Evolutionary conservation across 2,329 filamentous ascomycete genomes (phyloP).

Genomic region (Botrytis paeoniae): DNA sequence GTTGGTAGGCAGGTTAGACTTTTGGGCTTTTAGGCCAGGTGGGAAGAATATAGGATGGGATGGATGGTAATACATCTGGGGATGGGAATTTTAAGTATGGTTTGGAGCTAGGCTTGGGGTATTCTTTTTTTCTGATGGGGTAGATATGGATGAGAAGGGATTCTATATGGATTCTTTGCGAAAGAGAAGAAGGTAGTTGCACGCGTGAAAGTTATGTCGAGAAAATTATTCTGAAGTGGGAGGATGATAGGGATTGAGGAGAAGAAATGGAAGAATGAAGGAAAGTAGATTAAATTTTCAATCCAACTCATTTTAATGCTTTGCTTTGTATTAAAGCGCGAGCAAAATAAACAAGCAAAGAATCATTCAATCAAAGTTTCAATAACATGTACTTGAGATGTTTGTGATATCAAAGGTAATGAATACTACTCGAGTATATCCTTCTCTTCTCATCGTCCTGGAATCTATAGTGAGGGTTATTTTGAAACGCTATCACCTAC

Average conservation of each 20-base stretch:
- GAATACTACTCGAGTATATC: background rate
- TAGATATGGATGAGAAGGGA: background rate
- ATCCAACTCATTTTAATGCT: slow-evolving; percentile 1
- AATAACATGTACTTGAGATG: background rate
- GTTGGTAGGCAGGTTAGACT: background rate
- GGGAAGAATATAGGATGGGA: background rate
- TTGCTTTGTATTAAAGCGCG: background rate
- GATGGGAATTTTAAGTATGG: slow-evolving; percentile 1
- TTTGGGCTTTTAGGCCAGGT: background rate
- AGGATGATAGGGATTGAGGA: too few relatives aligned
- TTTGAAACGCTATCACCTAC: background rate
- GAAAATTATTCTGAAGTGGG: background rate
- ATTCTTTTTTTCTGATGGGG: background rate
- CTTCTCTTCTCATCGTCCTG: background rate
- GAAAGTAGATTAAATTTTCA: background rate
- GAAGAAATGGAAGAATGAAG: background rate
- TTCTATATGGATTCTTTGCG: background rate
- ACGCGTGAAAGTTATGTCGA: background rate
- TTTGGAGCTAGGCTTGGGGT: slow-evolving; percentile 7
- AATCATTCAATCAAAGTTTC: background rate
- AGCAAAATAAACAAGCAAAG: background rate
- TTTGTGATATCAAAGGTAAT: background rate
- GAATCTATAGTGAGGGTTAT: background rate
- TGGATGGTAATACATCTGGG: background rate
- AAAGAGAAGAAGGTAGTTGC: background rate